Evolutionary conservation across 2,329 filamentous ascomycete genomes (phyloP), one percentile per base, ranked within the genome.

Genomic region (Pseudocercospora fijiensis): DNA sequence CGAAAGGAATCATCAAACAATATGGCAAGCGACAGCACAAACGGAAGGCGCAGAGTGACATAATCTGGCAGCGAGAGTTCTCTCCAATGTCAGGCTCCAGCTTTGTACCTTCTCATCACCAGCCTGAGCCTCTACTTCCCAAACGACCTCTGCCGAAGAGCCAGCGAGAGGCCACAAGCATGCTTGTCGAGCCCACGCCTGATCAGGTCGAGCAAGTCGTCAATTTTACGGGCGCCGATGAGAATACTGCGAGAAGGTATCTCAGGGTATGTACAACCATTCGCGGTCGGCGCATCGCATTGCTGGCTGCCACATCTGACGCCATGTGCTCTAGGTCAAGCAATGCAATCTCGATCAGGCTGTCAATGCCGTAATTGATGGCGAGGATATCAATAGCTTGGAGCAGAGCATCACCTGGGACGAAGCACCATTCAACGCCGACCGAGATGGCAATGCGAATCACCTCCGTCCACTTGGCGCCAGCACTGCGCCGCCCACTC

Each of bases 401-500:
- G 70, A 75, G 43, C 49, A 62, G 37, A 66, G 62, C 1, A 51
- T 61, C 8, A 64, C 64, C 47, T 76, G 75, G 74, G 71, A 73
- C 47, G 75, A 76, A 11, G 59, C 52, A 28, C 60, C 64, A 24
- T 73, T 68, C 43, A 47, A 28, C n/a, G 65, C 68, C 5, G 75
- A 75, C 53, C 66, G 72, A 43, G 72, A 76, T 22, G 73, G 74
- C 47, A 71, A 71, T 22, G 53, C 56, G 41, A 16, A 57, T 26
- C 70, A 72, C 41, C 66, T 76, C n/a, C 71, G 64, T 27, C 70
- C 71, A 8, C 65, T 76, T 8, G 70, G 69, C 8, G 63, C 71
- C 11, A 74, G 72, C 49, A 69, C 72, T 9, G 73, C 74, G 13
- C 73, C 74, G 13, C 73, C 73, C 3, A 74, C 73, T 13, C 67